Percentiles rank a stretch among this genome's conserved stretches.
Evolutionary conservation across 2,329 filamentous ascomycete species (phyloP).

Genomic region (Mycocentrospora acerina): DNA sequence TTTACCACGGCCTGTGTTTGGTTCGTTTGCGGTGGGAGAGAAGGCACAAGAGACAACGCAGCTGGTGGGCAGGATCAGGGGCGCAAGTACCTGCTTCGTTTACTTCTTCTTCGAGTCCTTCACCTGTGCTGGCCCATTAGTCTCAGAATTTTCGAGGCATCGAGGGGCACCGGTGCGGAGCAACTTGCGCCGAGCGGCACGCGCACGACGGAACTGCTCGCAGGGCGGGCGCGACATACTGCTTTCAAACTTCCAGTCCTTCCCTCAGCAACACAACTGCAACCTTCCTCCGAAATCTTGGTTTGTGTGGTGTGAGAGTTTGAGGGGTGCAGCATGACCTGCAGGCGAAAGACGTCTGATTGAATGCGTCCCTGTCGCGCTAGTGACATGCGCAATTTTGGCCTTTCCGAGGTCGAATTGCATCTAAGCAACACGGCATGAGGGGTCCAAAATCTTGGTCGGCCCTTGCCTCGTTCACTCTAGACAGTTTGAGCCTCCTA

Average conservation of each 20-base stretch:
- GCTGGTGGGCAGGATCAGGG: conserved; percentile 1
- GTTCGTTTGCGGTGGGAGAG: conserved; percentile 3
- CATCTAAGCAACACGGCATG: conserved; percentile 11
- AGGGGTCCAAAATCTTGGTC: conserved; percentile 17
- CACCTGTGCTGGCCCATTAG: conserved; percentile 34
- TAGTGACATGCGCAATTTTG: conserved; percentile 27
- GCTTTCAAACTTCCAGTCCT: conserved; percentile 41
- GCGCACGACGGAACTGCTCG: conserved; percentile 5
- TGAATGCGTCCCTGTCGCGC: conserved; percentile 24
- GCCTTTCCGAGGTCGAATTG: conserved; percentile 25
- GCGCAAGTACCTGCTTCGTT: conserved; percentile 32
- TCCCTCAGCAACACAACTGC: conserved; percentile 46
- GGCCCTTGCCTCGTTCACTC: conserved; percentile 15
- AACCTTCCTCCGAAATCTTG: conserved; percentile 37
- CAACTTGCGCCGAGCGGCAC: conserved; percentile 22
- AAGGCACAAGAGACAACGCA: conserved; percentile 7
- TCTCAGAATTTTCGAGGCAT: conserved; percentile 31
- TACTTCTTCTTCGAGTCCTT: conserved; percentile 31
- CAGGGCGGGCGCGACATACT: conserved; percentile 28
- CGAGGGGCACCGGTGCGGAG: conserved; percentile 29
- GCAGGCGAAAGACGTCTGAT: conserved; percentile 26
- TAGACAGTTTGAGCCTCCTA: conserved; percentile 10
- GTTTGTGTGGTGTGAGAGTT: conserved; percentile 20
- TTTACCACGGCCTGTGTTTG: conserved; percentile 20
- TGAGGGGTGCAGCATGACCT: conserved; percentile 21